These are phyloP conservation scores for Penicillium cataractarum DNA, from an alignment of 495 filamentous ascomycete species.

Conservation along the genomic window DNA sequence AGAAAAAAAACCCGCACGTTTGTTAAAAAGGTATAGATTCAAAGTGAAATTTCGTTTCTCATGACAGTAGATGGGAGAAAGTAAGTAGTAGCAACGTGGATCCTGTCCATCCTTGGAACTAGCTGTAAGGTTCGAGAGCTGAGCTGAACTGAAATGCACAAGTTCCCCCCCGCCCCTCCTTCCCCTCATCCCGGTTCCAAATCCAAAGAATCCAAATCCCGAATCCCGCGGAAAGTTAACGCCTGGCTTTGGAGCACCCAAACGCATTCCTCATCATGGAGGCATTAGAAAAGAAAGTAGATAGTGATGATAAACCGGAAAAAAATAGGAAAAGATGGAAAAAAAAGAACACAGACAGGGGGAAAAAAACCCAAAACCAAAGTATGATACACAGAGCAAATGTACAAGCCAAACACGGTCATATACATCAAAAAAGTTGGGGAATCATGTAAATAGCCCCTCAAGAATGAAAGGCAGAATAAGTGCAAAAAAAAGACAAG, in stretches of 20 bases:
- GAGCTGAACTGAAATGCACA: background rate
- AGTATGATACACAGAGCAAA: conserved; percentile 32
- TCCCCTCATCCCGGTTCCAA: conserved; percentile 1
- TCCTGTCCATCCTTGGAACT: conserved; percentile 9
- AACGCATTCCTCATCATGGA: background rate
- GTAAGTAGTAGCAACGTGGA: conserved; percentile 11
- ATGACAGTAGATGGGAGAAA: conserved; percentile 2
- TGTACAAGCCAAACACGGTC: conserved; percentile 28
- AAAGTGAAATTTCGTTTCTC: conserved; percentile 15
- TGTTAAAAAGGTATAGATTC: conserved; percentile 1
- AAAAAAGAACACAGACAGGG: background rate
- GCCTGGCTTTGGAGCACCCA: background rate
- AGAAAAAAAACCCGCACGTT: background rate
- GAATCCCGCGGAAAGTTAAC: conserved; percentile 4
- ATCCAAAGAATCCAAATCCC: conserved; percentile 1
- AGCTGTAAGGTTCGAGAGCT: background rate
- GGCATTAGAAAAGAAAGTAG: conserved; percentile 10
- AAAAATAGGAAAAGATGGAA: background rate
- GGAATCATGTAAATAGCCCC: conserved; percentile 8
- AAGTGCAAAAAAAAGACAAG: conserved; percentile 13
- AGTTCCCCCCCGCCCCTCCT: background rate
- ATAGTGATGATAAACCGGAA: conserved; percentile 1
- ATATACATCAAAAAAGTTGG: conserved; percentile 19
- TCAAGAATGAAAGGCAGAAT: conserved; percentile 14
- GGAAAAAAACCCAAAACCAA: too few species aligned